phyloP scores from a whole-genome alignment of 176 grass and related monocot species.

The Musa acuminata region DNA sequence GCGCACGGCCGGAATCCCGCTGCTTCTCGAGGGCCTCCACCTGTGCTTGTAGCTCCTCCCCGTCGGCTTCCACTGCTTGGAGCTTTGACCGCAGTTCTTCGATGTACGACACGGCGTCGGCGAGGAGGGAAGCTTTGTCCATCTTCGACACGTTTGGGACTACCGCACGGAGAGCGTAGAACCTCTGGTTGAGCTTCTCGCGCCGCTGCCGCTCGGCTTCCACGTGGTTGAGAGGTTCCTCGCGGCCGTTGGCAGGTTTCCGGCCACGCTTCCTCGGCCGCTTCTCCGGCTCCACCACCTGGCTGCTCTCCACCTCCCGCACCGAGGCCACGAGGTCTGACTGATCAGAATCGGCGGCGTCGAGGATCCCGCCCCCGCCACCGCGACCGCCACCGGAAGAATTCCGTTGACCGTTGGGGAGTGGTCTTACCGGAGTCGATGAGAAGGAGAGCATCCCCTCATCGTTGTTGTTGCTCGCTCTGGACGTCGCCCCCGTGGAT shows the following conservation, averaged over 20 bases:
- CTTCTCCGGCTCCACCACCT: conserved; percentile 83
- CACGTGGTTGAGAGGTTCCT: conserved; percentile 94
- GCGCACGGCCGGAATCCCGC: conserved; percentile 35
- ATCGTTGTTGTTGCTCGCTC: conserved; percentile 74
- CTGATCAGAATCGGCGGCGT: conserved; percentile 78
- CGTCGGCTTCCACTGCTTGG: conserved; percentile 44
- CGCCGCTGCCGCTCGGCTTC: conserved; percentile 91
- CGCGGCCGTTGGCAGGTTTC: conserved; percentile 91
- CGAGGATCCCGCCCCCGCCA: conserved; percentile 27
- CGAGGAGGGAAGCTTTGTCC: conserved; percentile 96
- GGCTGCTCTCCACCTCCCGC: conserved; percentile 90
- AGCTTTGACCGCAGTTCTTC: conserved; percentile 75
- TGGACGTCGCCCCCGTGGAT: conserved; percentile 76
- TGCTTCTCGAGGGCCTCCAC: conserved; percentile 63
- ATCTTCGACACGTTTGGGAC: conserved; percentile 99
- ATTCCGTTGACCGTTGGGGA: conserved; percentile 24
- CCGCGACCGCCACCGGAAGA: conserved; percentile 11
- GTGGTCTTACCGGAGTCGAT: conserved; percentile 36
- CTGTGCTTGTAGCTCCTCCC: conserved; percentile 59
- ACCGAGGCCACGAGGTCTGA: conserved; percentile 77
- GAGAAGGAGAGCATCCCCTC: conserved; percentile 97
- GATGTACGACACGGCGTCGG: conserved; percentile 94
- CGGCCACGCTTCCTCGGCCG: conserved; percentile 78
- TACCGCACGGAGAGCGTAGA: conserved; percentile 92
- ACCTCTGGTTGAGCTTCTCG: conserved; percentile 96